A percentile compares a stretch with the other conserved stretches of the same genome.
These are phyloP conservation scores for Talaromyces sp. DNA, from an alignment of 2,329 filamentous ascomycete genomes.

Conservation along the genomic window DNA sequence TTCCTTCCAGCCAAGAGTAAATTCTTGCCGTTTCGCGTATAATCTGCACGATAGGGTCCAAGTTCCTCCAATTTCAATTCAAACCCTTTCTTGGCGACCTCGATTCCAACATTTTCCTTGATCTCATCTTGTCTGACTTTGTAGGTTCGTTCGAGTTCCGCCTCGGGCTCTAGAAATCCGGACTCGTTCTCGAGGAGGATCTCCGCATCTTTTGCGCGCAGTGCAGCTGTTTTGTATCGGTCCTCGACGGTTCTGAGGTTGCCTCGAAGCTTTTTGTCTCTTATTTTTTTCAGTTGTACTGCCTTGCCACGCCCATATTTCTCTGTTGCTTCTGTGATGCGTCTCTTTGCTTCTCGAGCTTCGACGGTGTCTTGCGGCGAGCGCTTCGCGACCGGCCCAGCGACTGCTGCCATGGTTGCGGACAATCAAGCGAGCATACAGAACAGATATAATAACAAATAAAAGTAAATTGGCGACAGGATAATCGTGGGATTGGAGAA, in stretches of 20 bases:
- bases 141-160: conserved; percentile 85
- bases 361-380: conserved; percentile 26
- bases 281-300: conserved; percentile 68
- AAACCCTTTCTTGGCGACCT: conserved; percentile 89
- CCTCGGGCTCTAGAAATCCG: conserved; percentile 85
- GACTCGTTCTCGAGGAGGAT: conserved; percentile 82
- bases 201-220: conserved; percentile 91
- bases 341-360: conserved; percentile 39
- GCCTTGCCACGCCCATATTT: conserved; percentile 80
- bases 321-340: conserved; percentile 57
- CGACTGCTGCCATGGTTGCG: conserved; percentile 28
- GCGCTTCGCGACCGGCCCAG: conserved; percentile 27
- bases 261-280: conserved; percentile 83
- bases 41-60: conserved; percentile 85
- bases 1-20: conserved; percentile 83
- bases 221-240: conserved; percentile 75
- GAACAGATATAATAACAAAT: no score
- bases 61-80: conserved; percentile 78
- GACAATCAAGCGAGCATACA: neutral
- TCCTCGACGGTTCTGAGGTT: conserved; percentile 75
- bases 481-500: neutral
- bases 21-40: conserved; percentile 82
- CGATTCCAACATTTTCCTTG: conserved; percentile 66
- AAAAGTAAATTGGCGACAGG: no score
- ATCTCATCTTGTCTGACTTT: conserved; percentile 90